Evolutionary conservation across 2,329 filamentous ascomycete genomes (phyloP).

Genomic region (Celoporthe dispersa): DNA sequence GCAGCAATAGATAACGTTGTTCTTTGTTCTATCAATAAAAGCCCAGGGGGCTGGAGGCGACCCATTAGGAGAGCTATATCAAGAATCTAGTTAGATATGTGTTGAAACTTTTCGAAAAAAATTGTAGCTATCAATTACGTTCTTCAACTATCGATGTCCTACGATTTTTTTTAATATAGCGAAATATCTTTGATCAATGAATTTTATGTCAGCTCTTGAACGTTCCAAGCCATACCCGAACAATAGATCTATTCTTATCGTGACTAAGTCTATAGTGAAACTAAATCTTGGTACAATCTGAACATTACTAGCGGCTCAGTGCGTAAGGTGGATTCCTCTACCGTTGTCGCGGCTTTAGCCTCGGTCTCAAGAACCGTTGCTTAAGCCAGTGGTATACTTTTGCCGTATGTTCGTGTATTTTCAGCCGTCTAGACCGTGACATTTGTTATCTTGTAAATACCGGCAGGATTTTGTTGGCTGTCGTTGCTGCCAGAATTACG

Average conservation of each 20-base stretch:
- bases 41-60: not conserved
- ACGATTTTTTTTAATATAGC: not conserved
- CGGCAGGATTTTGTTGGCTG: no score
- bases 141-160: not conserved
- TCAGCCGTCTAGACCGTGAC: no score
- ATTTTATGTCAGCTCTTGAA: not conserved
- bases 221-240: not conserved
- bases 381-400: no score
- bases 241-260: not conserved
- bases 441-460: no score
- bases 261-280: not conserved
- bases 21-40: not conserved
- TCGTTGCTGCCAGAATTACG: no score
- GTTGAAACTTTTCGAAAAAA: not conserved
- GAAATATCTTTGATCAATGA: not conserved
- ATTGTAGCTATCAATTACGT: no score
- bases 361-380: not conserved
- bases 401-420: no score
- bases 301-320: not conserved
- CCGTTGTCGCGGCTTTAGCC: not conserved
- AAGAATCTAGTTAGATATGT: not conserved
- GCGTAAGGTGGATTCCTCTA: not conserved
- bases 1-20: not conserved
- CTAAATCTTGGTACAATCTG: not conserved
- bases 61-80: not conserved